Base-by-base conservation (phyloP, 331 rosid species). In the Malus hybrid region DNA sequence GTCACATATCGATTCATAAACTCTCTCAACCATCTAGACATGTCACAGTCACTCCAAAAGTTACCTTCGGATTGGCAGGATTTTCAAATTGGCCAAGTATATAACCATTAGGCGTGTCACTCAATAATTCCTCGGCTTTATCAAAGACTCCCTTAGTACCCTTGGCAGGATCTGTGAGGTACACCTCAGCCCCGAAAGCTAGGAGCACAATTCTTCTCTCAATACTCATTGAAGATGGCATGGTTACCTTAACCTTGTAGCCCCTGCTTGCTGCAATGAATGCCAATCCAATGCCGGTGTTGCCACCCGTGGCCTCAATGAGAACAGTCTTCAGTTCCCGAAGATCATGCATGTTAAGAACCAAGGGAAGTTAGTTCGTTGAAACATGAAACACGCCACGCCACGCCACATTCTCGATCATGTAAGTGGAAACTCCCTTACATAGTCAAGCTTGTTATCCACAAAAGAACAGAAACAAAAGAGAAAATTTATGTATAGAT, bases 211-310 rank as follows among this genome's bases (percentile, higher is more conserved):
- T 80, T 85, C 81, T 90, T 86, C 90, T 91, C 83, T 94, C 96
- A 64, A 91, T 54, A 66, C 93, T 91, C 59, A 61, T 67, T 27
- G 71, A 78, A 75, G 96, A 56, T 42, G 95, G 96, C 93, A 90
- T 90, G 75, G 76, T 13, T 70, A 88, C 82, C 61, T 81, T 29
- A 55, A 94, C 73, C 75, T 80, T 94, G 75, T 94, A 94, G 52
- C 98, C 97, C 81, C 78, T 90, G 80, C 82, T 36, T 33, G 91
- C 98, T 71, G 90, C 96, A 32, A 94, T 27, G 79, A 77, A 90
- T 28, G 97, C 93, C 85, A 94, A 79, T 56, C 93, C 96, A 72
- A 94, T 90, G 75, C 98, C 97, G 0, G 98, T 90, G 77, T 91
- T 94, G 46, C 97, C 96, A 70, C 91, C 80, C 14, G 98, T 94